Evolutionary conservation across 2,329 filamentous ascomycete genomes (phyloP).

Genomic region (Nigrospora sphaerica): DNA sequence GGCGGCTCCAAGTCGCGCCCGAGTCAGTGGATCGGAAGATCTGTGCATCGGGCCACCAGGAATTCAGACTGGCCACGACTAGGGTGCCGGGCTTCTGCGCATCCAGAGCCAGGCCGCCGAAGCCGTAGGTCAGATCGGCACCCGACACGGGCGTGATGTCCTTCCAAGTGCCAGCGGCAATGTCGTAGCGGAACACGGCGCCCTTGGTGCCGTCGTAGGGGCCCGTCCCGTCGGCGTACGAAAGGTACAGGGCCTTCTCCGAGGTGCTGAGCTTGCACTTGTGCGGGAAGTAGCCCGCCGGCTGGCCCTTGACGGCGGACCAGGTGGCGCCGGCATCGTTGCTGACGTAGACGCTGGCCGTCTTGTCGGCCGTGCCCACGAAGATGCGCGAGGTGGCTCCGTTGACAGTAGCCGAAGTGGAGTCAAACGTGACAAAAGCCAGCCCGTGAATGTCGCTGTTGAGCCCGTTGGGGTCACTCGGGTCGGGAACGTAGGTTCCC

Average conservation of each 20-base stretch:
- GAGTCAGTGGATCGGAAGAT: slow-evolving; percentile 49
- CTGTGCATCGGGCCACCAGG: slow-evolving; percentile 52
- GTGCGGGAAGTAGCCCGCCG: slow-evolving; percentile 43
- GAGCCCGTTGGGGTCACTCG: slow-evolving; percentile 35
- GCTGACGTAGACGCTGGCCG: slow-evolving; percentile 45
- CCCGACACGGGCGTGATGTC: slow-evolving; percentile 49
- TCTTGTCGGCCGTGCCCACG: slow-evolving; percentile 48
- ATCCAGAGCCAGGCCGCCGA: slow-evolving; percentile 48
- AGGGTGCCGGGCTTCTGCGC: slow-evolving; percentile 46
- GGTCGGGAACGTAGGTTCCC: slow-evolving; percentile 39
- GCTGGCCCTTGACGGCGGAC: slow-evolving; percentile 42
- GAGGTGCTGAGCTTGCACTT: slow-evolving; percentile 41
- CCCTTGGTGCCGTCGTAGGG: slow-evolving; percentile 50
- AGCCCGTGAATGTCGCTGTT: slow-evolving; percentile 40
- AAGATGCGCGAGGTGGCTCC: slow-evolving; percentile 50
- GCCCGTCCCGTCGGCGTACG: slow-evolving; percentile 46
- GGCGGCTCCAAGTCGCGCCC: slow-evolving; percentile 43
- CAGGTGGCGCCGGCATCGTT: slow-evolving; percentile 46
- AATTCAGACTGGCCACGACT: slow-evolving; percentile 49
- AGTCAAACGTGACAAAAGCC: slow-evolving; percentile 48
- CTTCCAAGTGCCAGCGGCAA: slow-evolving; percentile 39
- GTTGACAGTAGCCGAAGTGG: slow-evolving; percentile 34
- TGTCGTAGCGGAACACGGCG: slow-evolving; percentile 47
- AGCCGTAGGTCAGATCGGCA: slow-evolving; percentile 41
- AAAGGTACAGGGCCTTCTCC: slow-evolving; percentile 48